Evolutionary conservation across 768 basidiomycete species (phyloP).

Genomic region (Candolleomyces efflorescens): DNA sequence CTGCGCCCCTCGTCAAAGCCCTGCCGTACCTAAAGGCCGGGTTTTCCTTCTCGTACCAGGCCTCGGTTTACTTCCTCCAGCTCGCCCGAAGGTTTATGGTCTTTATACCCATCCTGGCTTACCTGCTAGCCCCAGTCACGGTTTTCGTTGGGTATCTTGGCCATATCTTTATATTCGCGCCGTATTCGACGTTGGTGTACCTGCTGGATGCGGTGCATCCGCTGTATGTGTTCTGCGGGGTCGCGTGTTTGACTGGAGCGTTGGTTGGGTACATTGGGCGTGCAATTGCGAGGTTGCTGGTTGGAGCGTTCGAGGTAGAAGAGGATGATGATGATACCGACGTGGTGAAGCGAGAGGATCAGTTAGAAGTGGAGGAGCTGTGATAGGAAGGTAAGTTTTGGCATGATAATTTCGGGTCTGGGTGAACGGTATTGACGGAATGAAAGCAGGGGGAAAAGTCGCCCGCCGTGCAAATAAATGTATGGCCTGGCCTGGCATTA

Average conservation of each 20-base stretch:
- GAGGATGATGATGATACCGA: no score
- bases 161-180: conserved; percentile 40
- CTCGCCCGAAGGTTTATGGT: conserved; percentile 17
- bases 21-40: neutral
- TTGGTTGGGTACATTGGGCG: conserved; percentile 39
- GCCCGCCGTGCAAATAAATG: no score
- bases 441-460: no score
- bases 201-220: conserved; percentile 46
- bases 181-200: conserved; percentile 35
- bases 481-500: no score
- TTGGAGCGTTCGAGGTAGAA: neutral
- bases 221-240: conserved; percentile 51
- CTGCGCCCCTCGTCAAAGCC: neutral
- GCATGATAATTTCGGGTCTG: no score
- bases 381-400: no score
- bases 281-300: conserved; percentile 10
- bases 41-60: conserved; percentile 6
- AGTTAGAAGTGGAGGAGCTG: no score
- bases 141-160: conserved; percentile 37
- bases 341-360: no score
- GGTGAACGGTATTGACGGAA: no score
- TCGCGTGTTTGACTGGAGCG: conserved; percentile 50
- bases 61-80: conserved; percentile 6
- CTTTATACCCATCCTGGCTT: conserved; percentile 27
- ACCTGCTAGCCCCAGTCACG: conserved; percentile 45